These are phyloP conservation scores for Crotalaria pallida DNA, from an alignment of 306 rosid genomes.

Conservation along the genomic window DNA sequence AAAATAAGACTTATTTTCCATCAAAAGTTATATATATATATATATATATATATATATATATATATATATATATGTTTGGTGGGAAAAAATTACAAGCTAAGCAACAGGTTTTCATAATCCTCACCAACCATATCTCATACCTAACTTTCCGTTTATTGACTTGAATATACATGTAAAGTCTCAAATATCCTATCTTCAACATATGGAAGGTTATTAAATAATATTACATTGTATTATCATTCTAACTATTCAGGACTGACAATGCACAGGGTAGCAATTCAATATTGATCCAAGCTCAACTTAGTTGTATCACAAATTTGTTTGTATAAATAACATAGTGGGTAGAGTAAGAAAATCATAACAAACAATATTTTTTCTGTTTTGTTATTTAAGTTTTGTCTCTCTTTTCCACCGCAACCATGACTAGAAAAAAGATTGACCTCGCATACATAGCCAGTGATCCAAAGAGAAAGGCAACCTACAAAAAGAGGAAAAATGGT, in stretches of 20 bases:
- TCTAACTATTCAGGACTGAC: neutral
- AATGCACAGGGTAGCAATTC: neutral
- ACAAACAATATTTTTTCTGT: too few relatives aligned
- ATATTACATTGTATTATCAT: neutral
- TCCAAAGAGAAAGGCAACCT: constrained; percentile 20
- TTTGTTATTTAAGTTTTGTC: too few relatives aligned
- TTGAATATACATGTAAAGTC: neutral
- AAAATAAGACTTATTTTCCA: too few relatives aligned
- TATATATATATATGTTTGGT: too few relatives aligned
- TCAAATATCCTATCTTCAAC: neutral
- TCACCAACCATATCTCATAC: neutral
- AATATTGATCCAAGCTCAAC: neutral
- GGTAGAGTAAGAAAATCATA: neutral
- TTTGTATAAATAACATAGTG: neutral
- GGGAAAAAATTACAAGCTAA: too few relatives aligned
- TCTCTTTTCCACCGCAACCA: too few relatives aligned
- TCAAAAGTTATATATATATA: too few relatives aligned
- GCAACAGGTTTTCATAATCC: too few relatives aligned
- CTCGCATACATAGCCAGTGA: constrained; percentile 20
- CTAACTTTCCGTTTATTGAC: neutral
- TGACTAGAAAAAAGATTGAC: constrained; percentile 28
- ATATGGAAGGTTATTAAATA: neutral
- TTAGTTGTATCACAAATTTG: neutral
- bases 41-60: too few relatives aligned
- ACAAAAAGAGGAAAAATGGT: constrained; percentile 16